These are phyloP conservation scores for Hypoxylon sp. DNA, from an alignment of 2,329 filamentous ascomycete species.

Conservation along the genomic window DNA sequence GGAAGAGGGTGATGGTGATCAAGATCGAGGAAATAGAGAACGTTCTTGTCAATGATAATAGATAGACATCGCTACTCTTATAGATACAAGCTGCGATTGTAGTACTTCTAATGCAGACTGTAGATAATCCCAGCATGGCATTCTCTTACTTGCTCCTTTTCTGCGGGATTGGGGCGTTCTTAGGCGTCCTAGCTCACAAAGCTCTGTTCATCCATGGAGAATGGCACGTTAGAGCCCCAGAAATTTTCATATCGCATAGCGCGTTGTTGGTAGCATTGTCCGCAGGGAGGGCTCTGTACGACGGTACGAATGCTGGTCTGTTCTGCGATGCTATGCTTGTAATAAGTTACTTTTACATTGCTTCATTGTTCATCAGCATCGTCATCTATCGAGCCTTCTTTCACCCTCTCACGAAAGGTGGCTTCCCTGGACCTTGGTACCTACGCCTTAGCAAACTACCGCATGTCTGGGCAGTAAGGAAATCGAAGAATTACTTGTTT, in stretches of 20 bases:
- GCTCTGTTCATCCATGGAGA: conserved; percentile 1
- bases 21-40: background rate
- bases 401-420: background rate
- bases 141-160: background rate
- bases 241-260: background rate
- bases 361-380: background rate
- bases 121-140: background rate
- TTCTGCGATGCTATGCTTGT: background rate
- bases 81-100: background rate
- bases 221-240: conserved; percentile 5
- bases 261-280: background rate
- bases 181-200: background rate
- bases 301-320: background rate
- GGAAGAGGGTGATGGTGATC: background rate
- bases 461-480: background rate
- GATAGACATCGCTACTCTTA: background rate
- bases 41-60: background rate
- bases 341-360: background rate
- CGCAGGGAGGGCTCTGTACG: background rate
- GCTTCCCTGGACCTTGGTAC: conserved; percentile 3
- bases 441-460: background rate
- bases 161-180: background rate
- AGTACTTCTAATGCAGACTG: background rate
- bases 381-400: background rate
- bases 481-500: background rate